Evolutionary conservation across 805 yeast genomes (phyloP), one percentile per base, ranked within the genome.

Genomic region (Ogataea pignaliae): DNA sequence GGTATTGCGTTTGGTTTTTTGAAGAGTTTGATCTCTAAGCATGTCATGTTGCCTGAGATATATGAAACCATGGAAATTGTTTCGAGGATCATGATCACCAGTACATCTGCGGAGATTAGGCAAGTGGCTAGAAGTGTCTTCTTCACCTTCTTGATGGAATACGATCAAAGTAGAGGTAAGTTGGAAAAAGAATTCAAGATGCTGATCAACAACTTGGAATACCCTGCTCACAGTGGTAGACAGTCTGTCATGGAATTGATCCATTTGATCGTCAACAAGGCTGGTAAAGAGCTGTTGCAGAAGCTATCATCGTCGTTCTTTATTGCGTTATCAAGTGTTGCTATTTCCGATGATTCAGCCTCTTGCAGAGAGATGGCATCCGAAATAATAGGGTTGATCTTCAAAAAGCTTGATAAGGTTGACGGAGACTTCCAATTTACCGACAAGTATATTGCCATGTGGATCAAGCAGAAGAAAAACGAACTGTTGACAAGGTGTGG

Each of bases 241-340:
- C 83, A 84, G 52, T 87, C 97, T 0, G 95, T 88, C 2, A 78
- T 93, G 86, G 98, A 93, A 56, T 70, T 91, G 56, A 70, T 91
- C 38, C 85, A 83, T 55, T 68, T 80, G 51, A 72, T 93, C 43
- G 70, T 91, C 14, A 70, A 73, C 37, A 88, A 85, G 57, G 75
- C 89, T 2, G 78, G 83, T 3, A 63, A 70, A 8, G 83, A 78
- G 1, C 63, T 87, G 36, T 56, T 87, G 18, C 67, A 72, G 8
- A 83, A 78, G 44, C 61, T 88, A 30, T 70, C 90, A 1, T 69
- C 87, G 0, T 82, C 96, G 2, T 86, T 90, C 56, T 93, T 88
- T 58, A 84, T 90, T 40, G 87, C 89, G 0, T 70, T 93, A 44
- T 81, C 95, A 1, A 81, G 85, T 60, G 84, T 86, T 17, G 65